These are phyloP conservation scores for Tulasnella sp. DNA, from an alignment of 768 basidiomycete species.

Conservation along the genomic window DNA sequence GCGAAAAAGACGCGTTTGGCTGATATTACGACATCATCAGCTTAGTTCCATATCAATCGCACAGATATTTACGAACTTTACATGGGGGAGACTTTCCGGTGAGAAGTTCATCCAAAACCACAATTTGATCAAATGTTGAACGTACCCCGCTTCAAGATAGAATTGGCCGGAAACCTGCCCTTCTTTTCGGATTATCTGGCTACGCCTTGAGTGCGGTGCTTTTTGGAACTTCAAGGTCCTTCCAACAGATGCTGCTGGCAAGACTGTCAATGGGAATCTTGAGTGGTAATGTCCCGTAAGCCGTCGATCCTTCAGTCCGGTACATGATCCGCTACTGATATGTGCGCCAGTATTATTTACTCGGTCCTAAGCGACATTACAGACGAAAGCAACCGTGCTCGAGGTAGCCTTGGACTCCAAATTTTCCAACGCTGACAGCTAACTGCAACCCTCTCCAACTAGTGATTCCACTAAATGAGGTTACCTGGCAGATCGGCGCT, in stretches of 20 bases:
- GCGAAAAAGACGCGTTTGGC: neutral
- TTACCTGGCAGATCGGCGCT: conserved; percentile 9
- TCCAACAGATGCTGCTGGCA: neutral
- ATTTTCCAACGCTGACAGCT: neutral
- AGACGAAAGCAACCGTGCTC: conserved; percentile 52
- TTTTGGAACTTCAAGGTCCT: conserved; percentile 19
- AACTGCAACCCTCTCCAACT: neutral
- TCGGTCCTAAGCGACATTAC: conserved; percentile 58
- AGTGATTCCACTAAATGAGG: conserved; percentile 3
- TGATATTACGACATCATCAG: neutral
- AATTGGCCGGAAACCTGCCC: conserved; percentile 25
- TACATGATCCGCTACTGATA: neutral
- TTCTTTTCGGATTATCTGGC: conserved; percentile 23
- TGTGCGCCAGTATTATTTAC: conserved; percentile 33
- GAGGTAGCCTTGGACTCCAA: conserved; percentile 25
- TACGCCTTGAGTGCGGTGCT: neutral
- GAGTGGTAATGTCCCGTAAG: conserved; percentile 13
- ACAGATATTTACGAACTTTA: conserved; percentile 20
- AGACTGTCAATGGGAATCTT: neutral
- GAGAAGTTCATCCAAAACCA: neutral
- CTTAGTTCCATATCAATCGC: conserved; percentile 20
- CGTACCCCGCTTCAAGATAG: conserved; percentile 13
- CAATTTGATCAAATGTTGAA: neutral
- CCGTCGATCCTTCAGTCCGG: too few species aligned
- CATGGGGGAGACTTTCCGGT: conserved; percentile 24